phyloP scores from a whole-genome alignment of 1,284 basidiomycete genomes.

The Moesziomyces parantarcticus region DNA sequence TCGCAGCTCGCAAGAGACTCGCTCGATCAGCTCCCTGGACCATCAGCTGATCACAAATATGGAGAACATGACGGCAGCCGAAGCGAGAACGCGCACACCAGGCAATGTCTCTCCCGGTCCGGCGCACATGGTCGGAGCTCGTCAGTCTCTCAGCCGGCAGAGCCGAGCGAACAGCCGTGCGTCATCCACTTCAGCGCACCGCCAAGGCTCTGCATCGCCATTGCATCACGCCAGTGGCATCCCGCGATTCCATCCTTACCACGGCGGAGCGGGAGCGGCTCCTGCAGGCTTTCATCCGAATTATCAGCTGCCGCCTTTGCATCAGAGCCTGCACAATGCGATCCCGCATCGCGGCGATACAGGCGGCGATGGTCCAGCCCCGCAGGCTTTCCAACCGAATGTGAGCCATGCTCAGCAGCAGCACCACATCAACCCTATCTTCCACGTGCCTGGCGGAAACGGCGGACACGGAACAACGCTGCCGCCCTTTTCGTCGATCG shows the following conservation, averaged over 20 bases:
- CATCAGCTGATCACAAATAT: slow-evolving; percentile 62
- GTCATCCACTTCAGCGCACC: slow-evolving; percentile 57
- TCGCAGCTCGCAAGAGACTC: slow-evolving; percentile 46
- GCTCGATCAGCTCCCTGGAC: slow-evolving; percentile 57
- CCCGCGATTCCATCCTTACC: slow-evolving; percentile 63
- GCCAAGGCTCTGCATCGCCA: slow-evolving; percentile 60
- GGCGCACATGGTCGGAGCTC: slow-evolving; percentile 40
- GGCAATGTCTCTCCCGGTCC: slow-evolving; percentile 57
- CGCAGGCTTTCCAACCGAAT: slow-evolving; percentile 11
- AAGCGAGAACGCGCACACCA: slow-evolving; percentile 42
- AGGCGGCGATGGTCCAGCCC: slow-evolving; percentile 13
- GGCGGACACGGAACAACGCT: slow-evolving; percentile 37
- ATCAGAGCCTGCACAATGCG: slow-evolving; percentile 38
- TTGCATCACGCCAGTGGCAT: slow-evolving; percentile 58
- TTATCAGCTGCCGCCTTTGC: slow-evolving; percentile 46
- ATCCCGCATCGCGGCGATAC: slow-evolving; percentile 13
- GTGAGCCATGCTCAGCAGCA: slow-evolving; percentile 21
- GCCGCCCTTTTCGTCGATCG: slow-evolving; percentile 57
- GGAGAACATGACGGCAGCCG: slow-evolving; percentile 62
- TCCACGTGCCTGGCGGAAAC: slow-evolving; percentile 39
- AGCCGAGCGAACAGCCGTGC: slow-evolving; percentile 56
- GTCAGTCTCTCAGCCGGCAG: slow-evolving; percentile 54
- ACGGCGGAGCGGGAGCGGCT: slow-evolving; percentile 35
- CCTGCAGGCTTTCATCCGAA: slow-evolving; percentile 35
- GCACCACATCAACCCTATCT: slow-evolving; percentile 53